Evolutionary conservation across 768 basidiomycete genomes (phyloP).

Genomic region (Xerocomus spinulosus): DNA sequence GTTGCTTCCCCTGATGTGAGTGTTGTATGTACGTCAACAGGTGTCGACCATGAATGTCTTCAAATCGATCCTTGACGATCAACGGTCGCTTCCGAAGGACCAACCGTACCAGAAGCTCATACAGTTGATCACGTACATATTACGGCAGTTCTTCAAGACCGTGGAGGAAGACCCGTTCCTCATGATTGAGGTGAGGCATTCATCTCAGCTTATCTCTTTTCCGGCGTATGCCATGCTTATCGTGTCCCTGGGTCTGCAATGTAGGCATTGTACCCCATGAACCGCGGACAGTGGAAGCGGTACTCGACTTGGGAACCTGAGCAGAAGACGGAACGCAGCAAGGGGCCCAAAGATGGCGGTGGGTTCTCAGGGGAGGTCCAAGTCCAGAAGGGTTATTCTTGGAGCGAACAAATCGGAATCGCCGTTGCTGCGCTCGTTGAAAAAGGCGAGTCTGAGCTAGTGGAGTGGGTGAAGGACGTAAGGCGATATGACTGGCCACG

Average conservation of each 20-base stretch:
- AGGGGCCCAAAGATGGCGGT: constrained; percentile 33
- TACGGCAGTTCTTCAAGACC: constrained; percentile 93
- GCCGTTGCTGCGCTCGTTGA: constrained; percentile 72
- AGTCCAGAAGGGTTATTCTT: constrained; percentile 83
- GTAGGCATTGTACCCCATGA: constrained; percentile 88
- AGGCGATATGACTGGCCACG: constrained; percentile 30
- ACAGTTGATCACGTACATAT: constrained; percentile 76
- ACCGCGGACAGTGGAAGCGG: constrained; percentile 80
- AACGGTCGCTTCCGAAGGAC: constrained; percentile 72
- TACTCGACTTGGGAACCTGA: constrained; percentile 73
- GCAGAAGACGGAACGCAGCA: constrained; percentile 35
- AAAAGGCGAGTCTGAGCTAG: constrained; percentile 53
- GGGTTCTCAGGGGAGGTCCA: constrained; percentile 62
- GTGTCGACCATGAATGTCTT: constrained; percentile 88
- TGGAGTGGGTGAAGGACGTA: constrained; percentile 82
- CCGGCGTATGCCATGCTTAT: constrained; percentile 19
- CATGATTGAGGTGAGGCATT: constrained; percentile 71
- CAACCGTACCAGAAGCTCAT: constrained; percentile 80
- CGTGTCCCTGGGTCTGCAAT: constrained; percentile 4
- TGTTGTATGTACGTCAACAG: constrained; percentile 41
- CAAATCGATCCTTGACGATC: constrained; percentile 78
- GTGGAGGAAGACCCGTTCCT: constrained; percentile 81
- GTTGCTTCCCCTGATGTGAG: background rate
- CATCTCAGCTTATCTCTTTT: constrained; percentile 22
- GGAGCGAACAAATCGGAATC: constrained; percentile 88